Percentiles rank a stretch among this genome's conserved stretches.
phyloP scores from a whole-genome alignment of 129 eudicot species.

The Pittosporum tobira region DNA sequence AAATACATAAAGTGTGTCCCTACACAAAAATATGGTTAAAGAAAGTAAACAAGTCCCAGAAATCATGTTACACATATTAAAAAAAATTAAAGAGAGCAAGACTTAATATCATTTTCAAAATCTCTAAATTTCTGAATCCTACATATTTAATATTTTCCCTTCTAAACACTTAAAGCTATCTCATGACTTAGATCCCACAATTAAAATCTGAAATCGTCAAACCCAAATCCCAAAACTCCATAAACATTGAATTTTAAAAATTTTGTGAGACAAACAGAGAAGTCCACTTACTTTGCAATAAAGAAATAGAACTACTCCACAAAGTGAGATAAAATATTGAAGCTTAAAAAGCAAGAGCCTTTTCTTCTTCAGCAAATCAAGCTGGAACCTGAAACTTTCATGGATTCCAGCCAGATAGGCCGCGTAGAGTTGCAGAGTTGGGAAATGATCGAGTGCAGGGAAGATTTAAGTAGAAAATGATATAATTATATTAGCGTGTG shows the following conservation, averaged over 20 bases:
- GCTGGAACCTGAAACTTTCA: constrained; percentile 26
- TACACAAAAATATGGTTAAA: too few species aligned
- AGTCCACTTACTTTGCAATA: constrained; percentile 36
- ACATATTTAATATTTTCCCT: neutral
- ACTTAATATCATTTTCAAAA: too few species aligned
- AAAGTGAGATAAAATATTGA: constrained; percentile 9
- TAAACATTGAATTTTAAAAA: too few species aligned
- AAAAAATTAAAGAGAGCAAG: neutral
- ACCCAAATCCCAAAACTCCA: constrained; percentile 26
- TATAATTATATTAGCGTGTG: too few species aligned
- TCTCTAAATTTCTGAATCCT: neutral
- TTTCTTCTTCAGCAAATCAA: constrained; percentile 67
- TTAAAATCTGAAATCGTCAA: constrained; percentile 17
- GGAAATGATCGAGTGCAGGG: neutral
- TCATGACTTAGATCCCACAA: neutral
- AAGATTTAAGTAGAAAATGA: too few species aligned
- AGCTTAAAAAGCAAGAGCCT: constrained; percentile 17
- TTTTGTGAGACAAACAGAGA: constrained; percentile 12
- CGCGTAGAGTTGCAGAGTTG: constrained; percentile 8
- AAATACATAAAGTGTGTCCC: too few species aligned
- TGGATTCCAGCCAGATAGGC: constrained; percentile 18
- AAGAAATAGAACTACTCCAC: constrained; percentile 28
- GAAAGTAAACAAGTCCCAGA: too few species aligned
- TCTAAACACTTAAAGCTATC: constrained; percentile 11
- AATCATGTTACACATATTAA: too few species aligned